These are phyloP conservation scores for Rhamnella rubrinervis DNA, from an alignment of 331 rosid species.

Conservation along the genomic window DNA sequence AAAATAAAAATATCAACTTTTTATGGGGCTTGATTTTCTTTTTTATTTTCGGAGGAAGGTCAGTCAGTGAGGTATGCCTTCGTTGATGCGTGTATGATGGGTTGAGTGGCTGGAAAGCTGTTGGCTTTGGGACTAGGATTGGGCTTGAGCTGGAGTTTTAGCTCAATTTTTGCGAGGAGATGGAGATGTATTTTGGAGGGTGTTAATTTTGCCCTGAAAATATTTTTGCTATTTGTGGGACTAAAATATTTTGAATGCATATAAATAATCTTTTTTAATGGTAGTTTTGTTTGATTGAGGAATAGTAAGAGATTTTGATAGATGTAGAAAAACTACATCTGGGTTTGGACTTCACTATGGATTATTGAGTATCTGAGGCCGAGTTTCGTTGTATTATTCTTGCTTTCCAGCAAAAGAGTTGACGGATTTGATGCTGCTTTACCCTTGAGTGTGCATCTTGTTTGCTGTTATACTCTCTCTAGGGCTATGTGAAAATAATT, in stretches of 20 bases:
- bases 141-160: conserved; percentile 15
- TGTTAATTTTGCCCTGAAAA: background rate
- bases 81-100: background rate
- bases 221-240: background rate
- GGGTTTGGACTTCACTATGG: conserved; percentile 4
- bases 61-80: too few species aligned
- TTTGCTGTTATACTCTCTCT: too few species aligned
- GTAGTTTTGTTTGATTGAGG: background rate
- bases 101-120: conserved; percentile 1
- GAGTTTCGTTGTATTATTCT: background rate
- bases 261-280: background rate
- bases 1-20: background rate
- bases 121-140: background rate
- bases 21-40: background rate
- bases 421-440: background rate
- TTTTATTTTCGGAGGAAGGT: background rate
- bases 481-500: too few species aligned
- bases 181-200: conserved; percentile 14
- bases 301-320: conserved; percentile 1
- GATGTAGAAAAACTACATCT: background rate
- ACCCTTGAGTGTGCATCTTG: background rate
- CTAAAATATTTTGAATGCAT: too few species aligned
- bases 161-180: background rate
- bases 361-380: background rate
- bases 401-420: background rate